Conservation (phyloP, 2,329 filamentous ascomycete genomes). For the Zopfia rhizophila region DNA sequence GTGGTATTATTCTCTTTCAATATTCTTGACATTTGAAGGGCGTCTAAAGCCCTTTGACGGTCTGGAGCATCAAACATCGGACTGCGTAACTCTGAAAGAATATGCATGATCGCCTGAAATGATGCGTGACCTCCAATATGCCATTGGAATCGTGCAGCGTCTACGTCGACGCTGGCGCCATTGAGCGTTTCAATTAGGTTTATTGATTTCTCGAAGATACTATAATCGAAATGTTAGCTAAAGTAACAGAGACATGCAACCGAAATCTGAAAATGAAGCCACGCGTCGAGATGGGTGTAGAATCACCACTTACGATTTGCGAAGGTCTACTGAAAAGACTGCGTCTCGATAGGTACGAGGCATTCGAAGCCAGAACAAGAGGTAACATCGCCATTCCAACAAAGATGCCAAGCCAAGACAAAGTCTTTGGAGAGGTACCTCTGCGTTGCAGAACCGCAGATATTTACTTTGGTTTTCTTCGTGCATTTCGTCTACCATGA, state of each 20-base stretch:
- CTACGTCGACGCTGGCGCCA: slow-evolving; percentile 44
- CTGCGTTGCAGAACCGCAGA: slow-evolving; percentile 42
- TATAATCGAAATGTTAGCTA: slow-evolving; percentile 14
- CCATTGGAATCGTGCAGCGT: slow-evolving; percentile 51
- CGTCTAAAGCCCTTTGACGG: slow-evolving; percentile 46
- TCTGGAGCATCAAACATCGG: slow-evolving; percentile 48
- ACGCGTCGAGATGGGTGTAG: too few species aligned
- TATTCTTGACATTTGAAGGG: slow-evolving; percentile 43
- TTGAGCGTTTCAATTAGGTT: slow-evolving; percentile 51
- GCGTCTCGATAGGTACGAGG: slow-evolving; percentile 48
- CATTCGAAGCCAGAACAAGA: slow-evolving; percentile 53
- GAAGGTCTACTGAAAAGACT: slow-evolving; percentile 48
- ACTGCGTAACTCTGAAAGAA: slow-evolving; percentile 51
- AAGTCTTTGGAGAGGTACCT: slow-evolving; percentile 44
- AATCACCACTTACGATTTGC: slow-evolving; percentile 41
- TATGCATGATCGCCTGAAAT: slow-evolving; percentile 47
- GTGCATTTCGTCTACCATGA: slow-evolving; percentile 48
- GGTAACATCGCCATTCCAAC: slow-evolving; percentile 50
- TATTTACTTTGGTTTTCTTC: slow-evolving; percentile 46
- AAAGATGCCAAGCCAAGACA: slow-evolving; percentile 43
- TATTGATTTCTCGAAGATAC: slow-evolving; percentile 52
- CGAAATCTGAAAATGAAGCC: neutral
- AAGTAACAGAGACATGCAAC: slow-evolving; percentile 2
- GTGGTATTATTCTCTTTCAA: slow-evolving; percentile 47
- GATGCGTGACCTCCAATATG: slow-evolving; percentile 41